phyloP scores from a whole-genome alignment of 768 basidiomycete species.

The Boletellus ananas region DNA sequence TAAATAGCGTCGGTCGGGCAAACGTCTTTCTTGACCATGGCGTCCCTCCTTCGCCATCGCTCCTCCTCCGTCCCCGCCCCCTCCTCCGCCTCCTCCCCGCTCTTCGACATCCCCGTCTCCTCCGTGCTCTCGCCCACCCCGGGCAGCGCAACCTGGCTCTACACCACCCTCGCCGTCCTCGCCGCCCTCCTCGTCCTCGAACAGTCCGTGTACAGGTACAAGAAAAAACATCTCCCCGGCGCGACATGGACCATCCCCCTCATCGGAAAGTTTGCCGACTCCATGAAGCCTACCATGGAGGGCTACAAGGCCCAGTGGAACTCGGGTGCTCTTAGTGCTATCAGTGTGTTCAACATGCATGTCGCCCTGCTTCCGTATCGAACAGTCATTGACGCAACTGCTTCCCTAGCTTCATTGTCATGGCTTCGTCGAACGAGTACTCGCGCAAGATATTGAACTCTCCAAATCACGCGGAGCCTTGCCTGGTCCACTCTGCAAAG shows the following conservation, averaged over 20 bases:
- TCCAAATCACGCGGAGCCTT: conserved; percentile 88
- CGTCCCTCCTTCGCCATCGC: conserved; percentile 26
- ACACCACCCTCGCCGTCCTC: conserved; percentile 66
- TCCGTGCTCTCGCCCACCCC: conserved; percentile 38
- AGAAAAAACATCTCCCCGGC: conserved; percentile 87
- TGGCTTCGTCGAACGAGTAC: conserved; percentile 92
- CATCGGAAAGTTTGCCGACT: conserved; percentile 95
- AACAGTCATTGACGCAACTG: conserved; percentile 6
- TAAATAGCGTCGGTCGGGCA: background rate
- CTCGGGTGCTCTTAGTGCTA: conserved; percentile 78
- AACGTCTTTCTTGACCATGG: conserved; percentile 25
- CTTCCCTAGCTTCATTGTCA: conserved; percentile 90
- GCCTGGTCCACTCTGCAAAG: conserved; percentile 90
- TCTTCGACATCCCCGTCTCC: conserved; percentile 45
- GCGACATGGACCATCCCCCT: conserved; percentile 93
- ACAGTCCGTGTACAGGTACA: conserved; percentile 82
- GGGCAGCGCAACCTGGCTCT: conserved; percentile 47
- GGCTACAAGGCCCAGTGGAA: conserved; percentile 92
- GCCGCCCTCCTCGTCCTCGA: conserved; percentile 78
- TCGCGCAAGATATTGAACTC: conserved; percentile 96
- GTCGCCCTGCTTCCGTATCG: conserved; percentile 22
- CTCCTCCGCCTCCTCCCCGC: conserved; percentile 38
- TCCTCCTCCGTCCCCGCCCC: conserved; percentile 37
- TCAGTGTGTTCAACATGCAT: conserved; percentile 98
- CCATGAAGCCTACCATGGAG: conserved; percentile 86